These are phyloP conservation scores for Trametes meyenii DNA, from an alignment of 768 basidiomycete species.

Conservation along the genomic window DNA sequence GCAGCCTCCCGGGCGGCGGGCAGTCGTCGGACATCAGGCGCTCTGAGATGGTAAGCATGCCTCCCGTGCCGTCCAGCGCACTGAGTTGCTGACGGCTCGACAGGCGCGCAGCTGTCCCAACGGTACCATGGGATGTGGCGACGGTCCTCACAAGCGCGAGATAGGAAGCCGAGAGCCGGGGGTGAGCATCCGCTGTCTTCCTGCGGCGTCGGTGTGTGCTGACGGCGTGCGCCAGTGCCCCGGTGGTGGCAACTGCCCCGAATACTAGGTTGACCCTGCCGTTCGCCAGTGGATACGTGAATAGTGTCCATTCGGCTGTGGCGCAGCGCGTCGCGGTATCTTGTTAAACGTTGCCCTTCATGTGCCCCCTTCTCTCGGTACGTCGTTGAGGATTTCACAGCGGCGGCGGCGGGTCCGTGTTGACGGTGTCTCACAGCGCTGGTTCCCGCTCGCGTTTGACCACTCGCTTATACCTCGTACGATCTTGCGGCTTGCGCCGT, in stretches of 20 bases:
- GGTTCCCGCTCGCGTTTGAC: not conserved
- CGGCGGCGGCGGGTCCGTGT: not conserved
- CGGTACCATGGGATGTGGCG: slow-evolving; percentile 12
- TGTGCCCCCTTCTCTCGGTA: not conserved
- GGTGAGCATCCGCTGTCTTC: not conserved
- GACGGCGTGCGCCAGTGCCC: too few relatives aligned
- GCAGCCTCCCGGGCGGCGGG: not conserved
- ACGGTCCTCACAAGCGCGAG: not conserved
- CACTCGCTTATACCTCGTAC: not conserved
- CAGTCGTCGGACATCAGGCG: not conserved
- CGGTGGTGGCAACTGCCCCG: too few relatives aligned
- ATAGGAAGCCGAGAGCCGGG: not conserved
- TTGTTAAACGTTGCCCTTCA: not conserved
- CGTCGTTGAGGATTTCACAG: not conserved
- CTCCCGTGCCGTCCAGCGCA: not conserved
- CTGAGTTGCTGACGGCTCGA: too few relatives aligned
- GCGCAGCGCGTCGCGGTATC: too few relatives aligned
- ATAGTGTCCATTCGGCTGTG: too few relatives aligned
- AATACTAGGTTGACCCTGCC: too few relatives aligned
- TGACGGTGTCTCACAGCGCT: not conserved
- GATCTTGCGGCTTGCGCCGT: not conserved
- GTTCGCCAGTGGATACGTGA: too few relatives aligned
- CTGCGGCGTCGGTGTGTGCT: not conserved
- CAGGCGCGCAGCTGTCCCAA: slow-evolving; percentile 19
- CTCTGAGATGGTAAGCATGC: not conserved